These are phyloP conservation scores for Eutrema yunnanense DNA, from an alignment of 345 rosid species.

Conservation along the genomic window DNA sequence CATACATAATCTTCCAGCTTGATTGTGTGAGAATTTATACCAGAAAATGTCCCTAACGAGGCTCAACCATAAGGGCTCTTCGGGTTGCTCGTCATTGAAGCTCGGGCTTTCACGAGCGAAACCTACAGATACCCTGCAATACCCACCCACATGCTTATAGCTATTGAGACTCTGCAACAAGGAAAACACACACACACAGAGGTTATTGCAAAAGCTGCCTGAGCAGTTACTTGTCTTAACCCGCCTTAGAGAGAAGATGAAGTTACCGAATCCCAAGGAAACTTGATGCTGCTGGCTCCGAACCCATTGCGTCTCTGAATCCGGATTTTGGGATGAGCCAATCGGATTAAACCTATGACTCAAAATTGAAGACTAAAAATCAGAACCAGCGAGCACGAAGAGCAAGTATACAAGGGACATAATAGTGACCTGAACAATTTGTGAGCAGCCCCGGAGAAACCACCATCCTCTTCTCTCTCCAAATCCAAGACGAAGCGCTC, in stretches of 20 bases:
- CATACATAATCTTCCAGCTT: not conserved
- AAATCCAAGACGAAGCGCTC: not conserved
- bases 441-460: conserved; percentile 12
- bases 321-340: not conserved
- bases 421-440: conserved; percentile 13
- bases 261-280: conserved; percentile 5
- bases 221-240: not conserved
- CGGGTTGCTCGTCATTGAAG: conserved; percentile 23
- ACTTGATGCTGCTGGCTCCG: not conserved
- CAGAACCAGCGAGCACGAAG: not conserved
- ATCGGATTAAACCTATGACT: conserved; percentile 6
- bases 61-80: conserved; percentile 44
- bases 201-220: not conserved
- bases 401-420: not conserved
- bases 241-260: not conserved
- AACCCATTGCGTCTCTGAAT: conserved; percentile 4
- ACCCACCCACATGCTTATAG: not conserved
- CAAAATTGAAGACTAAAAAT: not conserved
- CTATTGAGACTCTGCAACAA: conserved; percentile 10
- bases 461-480: conserved; percentile 15
- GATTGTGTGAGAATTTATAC: conserved; percentile 24
- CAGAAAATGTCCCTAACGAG: conserved; percentile 40
- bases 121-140: conserved; percentile 13
- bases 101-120: conserved; percentile 27
- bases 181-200: not conserved